phyloP scores from a whole-genome alignment of 2,329 filamentous ascomycete species.

The Periglandula ipomoeae region DNA sequence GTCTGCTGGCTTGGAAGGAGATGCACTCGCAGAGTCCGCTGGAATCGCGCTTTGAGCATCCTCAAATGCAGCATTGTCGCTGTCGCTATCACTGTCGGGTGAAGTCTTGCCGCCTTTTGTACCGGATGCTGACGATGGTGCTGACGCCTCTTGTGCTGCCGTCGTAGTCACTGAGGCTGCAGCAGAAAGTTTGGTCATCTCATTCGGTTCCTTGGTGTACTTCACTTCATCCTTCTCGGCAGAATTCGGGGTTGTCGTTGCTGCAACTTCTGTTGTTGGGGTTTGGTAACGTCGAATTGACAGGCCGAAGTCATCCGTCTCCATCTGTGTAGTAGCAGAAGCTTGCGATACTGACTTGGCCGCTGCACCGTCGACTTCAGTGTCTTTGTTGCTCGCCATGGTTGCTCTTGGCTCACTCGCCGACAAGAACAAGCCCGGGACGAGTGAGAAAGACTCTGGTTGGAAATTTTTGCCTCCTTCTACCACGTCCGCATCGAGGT shows the following conservation, averaged over 20 bases:
- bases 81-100: conserved; percentile 19
- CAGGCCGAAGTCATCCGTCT: conserved; percentile 64
- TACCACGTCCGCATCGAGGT: conserved; percentile 19
- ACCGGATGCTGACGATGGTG: not conserved
- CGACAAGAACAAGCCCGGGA: conserved; percentile 5
- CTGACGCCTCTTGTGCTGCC: not conserved
- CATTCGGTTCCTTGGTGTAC: not conserved
- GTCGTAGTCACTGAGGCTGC: not conserved
- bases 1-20: not conserved
- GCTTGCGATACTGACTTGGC: conserved; percentile 19
- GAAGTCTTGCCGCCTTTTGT: not conserved
- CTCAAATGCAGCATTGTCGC: conserved; percentile 28
- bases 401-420: conserved; percentile 5
- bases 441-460: conserved; percentile 6
- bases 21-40: not conserved
- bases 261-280: conserved; percentile 15
- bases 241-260: conserved; percentile 9
- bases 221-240: not conserved
- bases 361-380: conserved; percentile 13
- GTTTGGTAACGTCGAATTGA: conserved; percentile 45
- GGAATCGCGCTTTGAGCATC: conserved; percentile 23
- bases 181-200: not conserved
- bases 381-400: conserved; percentile 16
- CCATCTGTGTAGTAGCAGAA: conserved; percentile 20
- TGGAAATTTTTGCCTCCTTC: not conserved